Conservation (phyloP, 176 grass and related monocot species). For the Aegilops sharonensis region DNA sequence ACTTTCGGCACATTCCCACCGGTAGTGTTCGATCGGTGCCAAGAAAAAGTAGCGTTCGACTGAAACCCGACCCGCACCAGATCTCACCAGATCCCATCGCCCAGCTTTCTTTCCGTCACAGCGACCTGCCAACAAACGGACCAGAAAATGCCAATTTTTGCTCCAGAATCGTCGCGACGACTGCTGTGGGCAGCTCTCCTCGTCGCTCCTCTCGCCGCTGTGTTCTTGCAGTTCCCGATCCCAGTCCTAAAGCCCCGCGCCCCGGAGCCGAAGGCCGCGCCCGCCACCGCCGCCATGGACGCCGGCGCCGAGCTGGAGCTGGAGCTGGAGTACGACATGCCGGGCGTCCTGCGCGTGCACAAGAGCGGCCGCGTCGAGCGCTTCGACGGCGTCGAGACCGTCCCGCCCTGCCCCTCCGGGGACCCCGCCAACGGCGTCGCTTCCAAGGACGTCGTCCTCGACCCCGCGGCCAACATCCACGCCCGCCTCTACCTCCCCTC, state of each 20-base stretch:
- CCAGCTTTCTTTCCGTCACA: not conserved
- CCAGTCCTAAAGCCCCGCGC: not conserved
- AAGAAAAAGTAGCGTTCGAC: not conserved
- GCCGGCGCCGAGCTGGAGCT: slow-evolving; percentile 43
- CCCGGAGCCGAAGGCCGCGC: not conserved
- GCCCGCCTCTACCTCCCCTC: slow-evolving; percentile 62
- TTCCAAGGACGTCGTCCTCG: slow-evolving; percentile 65
- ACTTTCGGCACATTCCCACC: too few species aligned
- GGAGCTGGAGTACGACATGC: slow-evolving; percentile 55
- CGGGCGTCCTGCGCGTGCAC: slow-evolving; percentile 42
- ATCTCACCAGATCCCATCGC: not conserved
- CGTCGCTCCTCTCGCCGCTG: slow-evolving; percentile 23
- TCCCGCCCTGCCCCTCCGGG: slow-evolving; percentile 43
- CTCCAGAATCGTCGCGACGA: not conserved
- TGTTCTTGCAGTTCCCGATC: slow-evolving; percentile 19
- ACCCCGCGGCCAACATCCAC: slow-evolving; percentile 34
- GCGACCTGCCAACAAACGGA: not conserved
- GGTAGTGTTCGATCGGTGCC: too few species aligned
- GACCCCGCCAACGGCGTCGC: slow-evolving; percentile 49
- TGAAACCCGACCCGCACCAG: not conserved
- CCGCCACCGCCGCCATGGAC: slow-evolving; percentile 38
- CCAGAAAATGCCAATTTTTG: not conserved
- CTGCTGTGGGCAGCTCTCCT: slow-evolving; percentile 26
- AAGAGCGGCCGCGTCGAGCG: slow-evolving; percentile 75
- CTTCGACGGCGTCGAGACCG: slow-evolving; percentile 54